Base-by-base conservation (phyloP, 306 rosid species). In the Lablab purpureus region DNA sequence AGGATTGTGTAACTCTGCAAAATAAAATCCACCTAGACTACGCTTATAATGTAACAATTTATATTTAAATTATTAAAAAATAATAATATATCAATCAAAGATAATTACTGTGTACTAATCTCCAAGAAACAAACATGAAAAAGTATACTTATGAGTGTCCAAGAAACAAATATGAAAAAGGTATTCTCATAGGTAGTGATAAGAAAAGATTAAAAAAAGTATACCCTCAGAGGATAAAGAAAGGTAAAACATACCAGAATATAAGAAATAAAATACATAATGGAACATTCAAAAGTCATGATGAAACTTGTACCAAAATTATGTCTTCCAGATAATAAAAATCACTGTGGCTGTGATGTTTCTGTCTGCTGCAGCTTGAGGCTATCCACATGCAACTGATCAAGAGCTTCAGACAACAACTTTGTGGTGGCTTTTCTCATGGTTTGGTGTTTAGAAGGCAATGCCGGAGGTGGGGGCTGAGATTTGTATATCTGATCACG, bases 401-500 rank as follows among this genome's bases (percentile, higher is more conserved):
- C 75, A 84, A 83, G 75, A 25, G 83, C 87, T 21, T 86, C 81
- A 0, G 84, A 76, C 36, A 86, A 30, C 69, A 74, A 46, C 21
- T 34, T 46, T 47, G 80, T 32, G 2, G 81, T 27, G 41, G 46
- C 80, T 75, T 82, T 78, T 5, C 72, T 54, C 78, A 71, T 66
- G 79, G 79, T 79, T 83, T 74, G 79, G 79, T 54, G 71, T 41
- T 51, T 50, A 49, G 88, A 84, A 81, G 85, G 65, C 62, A 54
- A 63, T 7, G 72, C 59, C 0, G 92, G 95, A 28, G 90, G 89
- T 5, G 88, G 87, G 69, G 96, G 93, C 87, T 91, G 93, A 78
- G 93, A 88, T 82, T 91, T 91, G 86, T 88, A 91, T 75, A 88
- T 85, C 58, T 80, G 85, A 52, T 41, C 79, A 32, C 10, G 82